Evolutionary conservation across 345 rosid species (phyloP), one percentile per base, ranked within the genome.

Genomic region (Ceriops decandra): DNA sequence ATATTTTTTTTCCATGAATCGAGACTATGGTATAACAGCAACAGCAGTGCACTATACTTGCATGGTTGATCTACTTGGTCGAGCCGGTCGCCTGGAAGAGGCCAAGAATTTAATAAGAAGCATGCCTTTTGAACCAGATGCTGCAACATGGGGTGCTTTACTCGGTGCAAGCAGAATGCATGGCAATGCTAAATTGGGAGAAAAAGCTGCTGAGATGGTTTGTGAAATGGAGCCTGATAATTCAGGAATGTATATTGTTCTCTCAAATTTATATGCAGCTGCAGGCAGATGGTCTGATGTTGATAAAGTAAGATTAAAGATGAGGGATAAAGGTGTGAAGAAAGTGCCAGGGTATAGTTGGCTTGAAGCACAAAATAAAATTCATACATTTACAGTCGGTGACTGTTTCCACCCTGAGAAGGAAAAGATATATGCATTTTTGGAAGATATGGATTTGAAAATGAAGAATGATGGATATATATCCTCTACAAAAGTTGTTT

Each of bases 151-250:
- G 93, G 93, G 93, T 64, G 88, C 93, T 70, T 82, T 88, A 70
- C 90, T 88, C 3, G 93, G 88, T 64, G 93, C 93, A 73, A 83
- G 93, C 85, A 79, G 86, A 79, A 80, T 85, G 33, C 88, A 88
- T 70, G 85, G 88, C 67, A 77, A 88, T 62, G 86, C 83, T 42
- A 81, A 82, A 70, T 68, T 86, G 74, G 90, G 84, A 20, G 89
- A 88, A 77, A 83, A 64, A 69, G 93, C 90, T 51, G 90, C 91
- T 27, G 74, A 83, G 64, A 66, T 82, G 33, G 76, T 88, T 62
- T 86, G 85, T 26, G 83, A 79, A 52, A 80, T 80, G 85, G 91
- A 88, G 72, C 91, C 93, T 63, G 84, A 88, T 33, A 88, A 88
- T 75, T 52, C 89, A 0, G 93, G 93, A 60, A 86, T 88, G 90